Evolutionary conservation across 768 basidiomycete species (phyloP), one percentile per base, ranked within the genome.

Genomic region (Lanmaoa rubissima): DNA sequence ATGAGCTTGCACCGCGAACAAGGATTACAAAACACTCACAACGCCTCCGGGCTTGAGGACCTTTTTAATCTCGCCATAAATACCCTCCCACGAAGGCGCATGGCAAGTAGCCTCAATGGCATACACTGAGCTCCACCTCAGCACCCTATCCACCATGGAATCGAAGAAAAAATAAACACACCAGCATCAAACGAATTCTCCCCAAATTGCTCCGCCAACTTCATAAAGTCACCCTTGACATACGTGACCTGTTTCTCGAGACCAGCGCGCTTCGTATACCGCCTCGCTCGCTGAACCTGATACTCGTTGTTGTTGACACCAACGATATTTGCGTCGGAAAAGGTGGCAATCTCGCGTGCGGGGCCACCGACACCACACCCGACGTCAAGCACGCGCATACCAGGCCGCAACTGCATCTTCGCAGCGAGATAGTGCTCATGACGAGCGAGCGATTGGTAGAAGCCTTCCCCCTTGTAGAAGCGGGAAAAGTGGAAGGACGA

Each of bases 341-440:
- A 99, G 44, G 82, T 83, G 5, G 94, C 91, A 65, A 99, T 99
- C 72, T 94, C 92, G 47, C 96, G 84, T 10, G 97, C 97, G 24
- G 97, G 97, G 0, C 97, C 97, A 47, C 97, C 97, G 52, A 99
- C 89, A 70, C 97, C 97, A 72, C 97, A 98, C 4, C 97, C 97
- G 57, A 99, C 95, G 69, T 99, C 97, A 58, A 99, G 87, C 41
- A 99, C 95, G 35, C 88, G 85, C 94, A 97, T 97, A 42, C 94
- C 92, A 0, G 94, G 84, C 50, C 83, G 83, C 58, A 99, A 77
- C 46, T 74, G 71, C 88, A 98, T 94, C 68, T 92, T 83, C 10
- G 88, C 78, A 5, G 94, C 87, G 61, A 99, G 91, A 76, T 95
- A 98, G 76, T 99, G 96, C 76, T 99, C 96, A 67, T 98, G 96